Evolutionary conservation across 164 flowering plant genomes (phyloP).

Genomic region (Aristolochia californica): DNA sequence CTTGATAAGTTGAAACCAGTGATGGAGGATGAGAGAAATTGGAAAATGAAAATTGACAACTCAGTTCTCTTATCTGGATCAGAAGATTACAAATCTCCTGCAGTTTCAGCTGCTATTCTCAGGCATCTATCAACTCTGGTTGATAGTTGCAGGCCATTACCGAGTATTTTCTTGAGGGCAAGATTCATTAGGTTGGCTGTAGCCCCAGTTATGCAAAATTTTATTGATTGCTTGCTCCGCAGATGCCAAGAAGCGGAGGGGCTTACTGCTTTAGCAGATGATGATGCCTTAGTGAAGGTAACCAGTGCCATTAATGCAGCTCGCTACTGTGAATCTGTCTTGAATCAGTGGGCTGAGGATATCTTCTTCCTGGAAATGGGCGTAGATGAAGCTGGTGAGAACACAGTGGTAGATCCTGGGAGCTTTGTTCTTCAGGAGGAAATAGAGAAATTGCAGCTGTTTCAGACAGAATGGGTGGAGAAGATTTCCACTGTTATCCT

Average conservation of each 20-base stretch:
- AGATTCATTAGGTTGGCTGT: constrained; percentile 58
- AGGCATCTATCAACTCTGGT: constrained; percentile 41
- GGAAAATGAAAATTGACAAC: constrained; percentile 48
- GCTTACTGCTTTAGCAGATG: constrained; percentile 74
- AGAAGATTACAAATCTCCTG: constrained; percentile 60
- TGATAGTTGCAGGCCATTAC: constrained; percentile 69
- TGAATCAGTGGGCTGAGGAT: constrained; percentile 79
- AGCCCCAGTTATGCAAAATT: constrained; percentile 48
- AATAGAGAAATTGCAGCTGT: constrained; percentile 43
- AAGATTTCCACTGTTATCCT: constrained; percentile 65
- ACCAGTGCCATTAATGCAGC: constrained; percentile 63
- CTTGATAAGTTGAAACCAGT: constrained; percentile 54
- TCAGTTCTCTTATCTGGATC: constrained; percentile 28
- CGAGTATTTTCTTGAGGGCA: constrained; percentile 45
- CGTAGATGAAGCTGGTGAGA: constrained; percentile 13
- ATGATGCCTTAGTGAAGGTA: constrained; percentile 66
- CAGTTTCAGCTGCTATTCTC: constrained; percentile 38
- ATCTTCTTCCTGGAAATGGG: constrained; percentile 79
- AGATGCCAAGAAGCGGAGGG: constrained; percentile 99
- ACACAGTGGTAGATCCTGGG: constrained; percentile 12
- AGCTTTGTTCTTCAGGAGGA: constrained; percentile 49
- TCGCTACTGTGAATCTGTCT: constrained; percentile 47
- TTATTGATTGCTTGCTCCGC: constrained; percentile 41
- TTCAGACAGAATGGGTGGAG: constrained; percentile 70
- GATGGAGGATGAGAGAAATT: constrained; percentile 53